Base-by-base conservation (phyloP, 2,329 filamentous ascomycete species). In the Alternaria dauci region DNA sequence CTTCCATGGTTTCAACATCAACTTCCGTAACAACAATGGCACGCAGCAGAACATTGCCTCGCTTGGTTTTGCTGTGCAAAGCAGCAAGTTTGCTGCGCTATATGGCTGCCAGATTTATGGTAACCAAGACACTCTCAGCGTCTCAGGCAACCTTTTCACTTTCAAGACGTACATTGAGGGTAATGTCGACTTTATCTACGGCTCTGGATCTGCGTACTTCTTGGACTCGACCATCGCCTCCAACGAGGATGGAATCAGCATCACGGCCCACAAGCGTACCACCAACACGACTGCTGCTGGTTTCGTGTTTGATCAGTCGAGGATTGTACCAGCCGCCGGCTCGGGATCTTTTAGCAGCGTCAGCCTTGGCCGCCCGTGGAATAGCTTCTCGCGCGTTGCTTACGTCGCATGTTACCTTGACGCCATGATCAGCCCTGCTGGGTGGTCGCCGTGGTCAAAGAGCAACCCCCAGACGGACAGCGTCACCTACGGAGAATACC, bases 171-270 rank as follows among this genome's bases (percentile, higher is more conserved):
- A 79, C 58, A 74, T 81, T 34, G 75, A 78, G 56, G 79, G 78
- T 5, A 79, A 79, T 26, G 73, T 81, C 34, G 79, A 83, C 38
- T 81, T 82, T 74, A 82, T 79, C 23, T 78, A 78, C 67, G 81
- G 81, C 9, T 71, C 75, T 26, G 81, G 81, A 3, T 73, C 80
- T 0, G 81, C 73, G 7, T 83, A 83, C 62, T 83, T 84, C 73
- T 70, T 69, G n/a, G 75, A 73, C 56, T 74, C 73, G 8, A 78
- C 75, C 7, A 79, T 79, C 20, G 71, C 76, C 5, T 73, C 77
- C 0, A 79, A 78, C 42, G 70, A 73, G 30, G 77, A 79, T 38
- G 73, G 67, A n/a, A 67, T 74, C 54, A 73, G 67, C 44, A 73
- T 80, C 42, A 79, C 77, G 8, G 78, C 78, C 32, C 71, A 73